phyloP scores from a whole-genome alignment of 208 protist species.

The Balamuthia mandrillaris region DNA sequence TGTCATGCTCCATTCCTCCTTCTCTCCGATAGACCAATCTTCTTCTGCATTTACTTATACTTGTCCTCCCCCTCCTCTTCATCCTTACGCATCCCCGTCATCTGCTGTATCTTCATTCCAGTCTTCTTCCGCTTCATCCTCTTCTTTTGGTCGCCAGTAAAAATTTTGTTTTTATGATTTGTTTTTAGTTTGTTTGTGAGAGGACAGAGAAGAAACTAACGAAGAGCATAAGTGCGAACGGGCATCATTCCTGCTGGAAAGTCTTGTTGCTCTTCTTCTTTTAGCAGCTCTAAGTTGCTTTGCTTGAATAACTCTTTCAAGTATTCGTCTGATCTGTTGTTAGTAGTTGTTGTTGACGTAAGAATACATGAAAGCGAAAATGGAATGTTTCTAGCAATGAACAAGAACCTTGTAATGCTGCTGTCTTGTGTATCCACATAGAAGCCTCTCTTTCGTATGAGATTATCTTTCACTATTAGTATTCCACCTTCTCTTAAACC shows the following conservation, averaged over 20 bases:
- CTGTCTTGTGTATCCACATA: conserved; percentile 60
- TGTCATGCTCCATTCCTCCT: no score
- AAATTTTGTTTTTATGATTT: no score
- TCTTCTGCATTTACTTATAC: no score
- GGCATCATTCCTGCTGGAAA: conserved; percentile 60
- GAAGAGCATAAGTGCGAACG: conserved; percentile 54
- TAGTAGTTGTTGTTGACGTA: background rate
- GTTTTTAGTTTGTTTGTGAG: no score
- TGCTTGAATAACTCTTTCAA: conserved; percentile 44
- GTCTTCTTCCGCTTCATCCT: no score
- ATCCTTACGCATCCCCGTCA: no score
- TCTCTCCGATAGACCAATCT: no score
- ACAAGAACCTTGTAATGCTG: conserved; percentile 44
- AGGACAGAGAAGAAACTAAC: no score
- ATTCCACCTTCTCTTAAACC: conserved; percentile 42
- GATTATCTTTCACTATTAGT: conserved; percentile 63
- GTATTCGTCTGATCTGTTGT: conserved; percentile 47
- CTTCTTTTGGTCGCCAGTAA: no score
- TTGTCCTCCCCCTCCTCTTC: no score
- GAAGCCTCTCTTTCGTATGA: conserved; percentile 39
- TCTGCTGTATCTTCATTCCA: no score
- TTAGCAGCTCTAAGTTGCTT: conserved; percentile 22
- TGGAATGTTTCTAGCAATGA: background rate
- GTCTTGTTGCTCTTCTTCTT: conserved; percentile 48
- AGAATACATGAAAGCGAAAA: background rate